These are phyloP conservation scores for Thinopyrum elongatum DNA, from an alignment of 176 grass and related monocot genomes.

Conservation along the genomic window DNA sequence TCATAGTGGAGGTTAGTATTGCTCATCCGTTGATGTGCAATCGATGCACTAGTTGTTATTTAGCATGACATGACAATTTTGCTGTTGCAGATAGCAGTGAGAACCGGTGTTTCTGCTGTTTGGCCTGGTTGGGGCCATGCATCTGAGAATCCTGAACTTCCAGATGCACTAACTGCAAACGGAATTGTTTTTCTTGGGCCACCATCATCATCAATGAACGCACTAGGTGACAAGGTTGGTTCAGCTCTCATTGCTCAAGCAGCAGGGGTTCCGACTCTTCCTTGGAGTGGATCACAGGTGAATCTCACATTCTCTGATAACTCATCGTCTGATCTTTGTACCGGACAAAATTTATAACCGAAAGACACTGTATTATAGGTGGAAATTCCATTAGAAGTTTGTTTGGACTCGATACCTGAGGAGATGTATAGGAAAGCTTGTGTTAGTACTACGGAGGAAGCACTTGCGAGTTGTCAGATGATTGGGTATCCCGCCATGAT, in stretches of 20 bases:
- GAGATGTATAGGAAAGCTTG: slow-evolving; percentile 95
- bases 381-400: slow-evolving; percentile 69
- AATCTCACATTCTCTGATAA: slow-evolving; percentile 33
- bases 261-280: slow-evolving; percentile 90
- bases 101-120: slow-evolving; percentile 81
- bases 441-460: slow-evolving; percentile 94
- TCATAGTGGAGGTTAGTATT: slow-evolving; percentile 82
- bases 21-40: neutral
- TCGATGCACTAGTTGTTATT: neutral
- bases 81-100: slow-evolving; percentile 65
- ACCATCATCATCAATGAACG: slow-evolving; percentile 82
- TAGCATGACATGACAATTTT: slow-evolving; percentile 1
- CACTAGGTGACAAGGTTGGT: slow-evolving; percentile 96
- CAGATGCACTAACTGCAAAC: slow-evolving; percentile 68
- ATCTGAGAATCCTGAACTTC: slow-evolving; percentile 96
- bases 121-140: slow-evolving; percentile 99
- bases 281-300: slow-evolving; percentile 97
- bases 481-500: slow-evolving; percentile 99
- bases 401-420: slow-evolving; percentile 72
- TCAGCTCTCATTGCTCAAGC: slow-evolving; percentile 99
- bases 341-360: slow-evolving; percentile 9
- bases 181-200: slow-evolving; percentile 93
- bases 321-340: slow-evolving; percentile 6
- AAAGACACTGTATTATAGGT: slow-evolving; percentile 47
- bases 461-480: slow-evolving; percentile 87